Base-by-base conservation (phyloP, 2,329 filamentous ascomycete genomes). In the Phialophora macrospora region DNA sequence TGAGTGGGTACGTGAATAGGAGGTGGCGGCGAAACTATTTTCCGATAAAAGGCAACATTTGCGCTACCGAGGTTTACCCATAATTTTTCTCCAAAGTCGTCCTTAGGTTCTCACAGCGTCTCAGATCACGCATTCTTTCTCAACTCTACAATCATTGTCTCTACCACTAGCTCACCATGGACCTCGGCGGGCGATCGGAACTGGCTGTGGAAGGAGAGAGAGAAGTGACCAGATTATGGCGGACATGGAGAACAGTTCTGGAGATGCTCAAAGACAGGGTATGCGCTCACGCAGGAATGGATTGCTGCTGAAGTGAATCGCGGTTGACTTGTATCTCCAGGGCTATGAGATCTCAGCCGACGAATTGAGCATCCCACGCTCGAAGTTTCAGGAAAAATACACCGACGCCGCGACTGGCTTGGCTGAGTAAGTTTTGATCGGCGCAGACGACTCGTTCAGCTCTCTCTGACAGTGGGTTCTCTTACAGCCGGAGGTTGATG, bases 181-280 rank as follows among this genome's bases (percentile, higher is more conserved):
- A 70, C 54, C 51, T 52, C 63, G 63, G 66, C 26, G 68, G 67
- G 26, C 57, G 65, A 46, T 66, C 68, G 28, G 67, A 65, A 34
- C 38, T 70, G 60, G 65, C 66, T 5, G 68, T 67, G n/a, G 68
- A 70, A 24, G 62, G 55, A 14, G 67, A 69, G 51, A 63, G 64
- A 62, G 69, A 71, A 55, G 54, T 67, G 46, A 84, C 87, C 70
- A 88, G 91, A 76, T 87, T 97, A 72, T 99, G 95, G 94, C 91
- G 94, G 79, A 92, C 93, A 73, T 96, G 92, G 87, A 88, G 88
- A 79, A 99, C 95, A 8, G 88, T 93, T 56, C 92, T 96, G 79
- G 92, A 99, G 84, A 96, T 99, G 94, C 90, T 95, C 73, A 84
- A 86, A 68, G 95, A 98, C 79, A 83, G 94, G 78, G 93, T 97